These are phyloP conservation scores for Citrus medica DNA, from an alignment of 345 rosid species.

Conservation along the genomic window DNA sequence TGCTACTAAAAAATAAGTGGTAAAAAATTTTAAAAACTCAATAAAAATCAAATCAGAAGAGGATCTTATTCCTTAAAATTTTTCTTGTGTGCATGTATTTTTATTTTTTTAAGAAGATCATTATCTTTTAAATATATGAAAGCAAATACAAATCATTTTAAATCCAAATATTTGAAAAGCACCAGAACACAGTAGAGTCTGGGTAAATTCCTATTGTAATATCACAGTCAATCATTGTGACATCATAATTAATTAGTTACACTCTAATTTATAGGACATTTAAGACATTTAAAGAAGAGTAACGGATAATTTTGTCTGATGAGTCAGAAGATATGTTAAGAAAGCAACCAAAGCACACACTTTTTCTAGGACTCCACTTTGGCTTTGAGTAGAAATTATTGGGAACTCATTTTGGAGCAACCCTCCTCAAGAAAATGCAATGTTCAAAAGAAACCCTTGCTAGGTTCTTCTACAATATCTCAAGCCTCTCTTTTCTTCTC, in stretches of 20 bases:
- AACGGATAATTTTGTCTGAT: constrained; percentile 23
- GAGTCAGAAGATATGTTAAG: constrained; percentile 13
- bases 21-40: too few species aligned
- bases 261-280: constrained; percentile 2
- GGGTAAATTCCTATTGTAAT: too few species aligned
- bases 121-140: too few species aligned
- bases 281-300: constrained; percentile 14
- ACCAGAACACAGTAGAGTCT: too few species aligned
- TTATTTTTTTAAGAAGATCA: too few species aligned
- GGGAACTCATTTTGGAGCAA: constrained; percentile 27
- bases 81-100: too few species aligned
- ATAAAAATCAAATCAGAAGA: rapidly evolving
- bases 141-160: too few species aligned
- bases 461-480: constrained; percentile 70
- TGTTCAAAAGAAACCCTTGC: constrained; percentile 71
- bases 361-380: constrained; percentile 23
- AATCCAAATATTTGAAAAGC: too few species aligned
- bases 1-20: rapidly evolving
- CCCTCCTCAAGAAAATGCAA: constrained; percentile 50
- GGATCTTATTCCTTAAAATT: rapidly evolving
- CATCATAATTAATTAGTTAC: not conserved
- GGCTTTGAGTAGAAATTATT: constrained; percentile 10
- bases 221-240: too few species aligned
- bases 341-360: constrained; percentile 18
- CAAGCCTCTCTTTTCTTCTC: constrained; percentile 61